Base-by-base conservation (phyloP, 257 asterid species). In the Rehmannia glutinosa region DNA sequence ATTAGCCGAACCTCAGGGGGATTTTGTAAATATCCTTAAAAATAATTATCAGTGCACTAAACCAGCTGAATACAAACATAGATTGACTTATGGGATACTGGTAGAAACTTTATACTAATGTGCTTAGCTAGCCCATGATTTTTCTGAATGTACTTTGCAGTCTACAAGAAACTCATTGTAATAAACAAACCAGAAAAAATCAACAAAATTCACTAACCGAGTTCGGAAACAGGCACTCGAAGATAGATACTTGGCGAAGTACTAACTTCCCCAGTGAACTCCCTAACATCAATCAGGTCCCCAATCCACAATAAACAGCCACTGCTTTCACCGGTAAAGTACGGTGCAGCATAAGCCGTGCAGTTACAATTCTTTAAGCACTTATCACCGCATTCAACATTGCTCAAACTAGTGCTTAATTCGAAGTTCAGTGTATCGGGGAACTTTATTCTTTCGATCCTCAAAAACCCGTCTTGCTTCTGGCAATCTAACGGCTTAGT, bases 301-400 rank as follows among this genome's bases (percentile, higher is more conserved):
- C 74, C 74, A 2, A 69, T 57, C 74, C 74, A 69, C 74, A 69
- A 45, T 2, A 69, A 45, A 49, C 74, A 69, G 5, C 61, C 60
- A 9, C 16, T 28, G 7, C 11, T 33, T 10, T 21, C 52, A 23
- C 13, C 8, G 30, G 8, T 57, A 6, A 46, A 13, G 21, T 54
- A 28, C 3, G 56, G 64, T 53, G n/a, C 50, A 11, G 70, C 64
- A 39, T 51, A 71, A 62, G 70, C 75, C 2, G 70, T 27, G 58
- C 75, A 71, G 55, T 23, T 62, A 21, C 65, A 71, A 30, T 71
- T 62, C 19, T 43, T 71, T 12, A 41, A 62, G 75, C 75, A 71
- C 33, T 71, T 50, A 11, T 62, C 59, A 5, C 2, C 58, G 41
- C 75, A 71, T 39, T 62, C 58, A 52, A 0, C 21, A 12, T 5